Conservation (phyloP, 768 basidiomycete species). For the Agaricus blazei region DNA sequence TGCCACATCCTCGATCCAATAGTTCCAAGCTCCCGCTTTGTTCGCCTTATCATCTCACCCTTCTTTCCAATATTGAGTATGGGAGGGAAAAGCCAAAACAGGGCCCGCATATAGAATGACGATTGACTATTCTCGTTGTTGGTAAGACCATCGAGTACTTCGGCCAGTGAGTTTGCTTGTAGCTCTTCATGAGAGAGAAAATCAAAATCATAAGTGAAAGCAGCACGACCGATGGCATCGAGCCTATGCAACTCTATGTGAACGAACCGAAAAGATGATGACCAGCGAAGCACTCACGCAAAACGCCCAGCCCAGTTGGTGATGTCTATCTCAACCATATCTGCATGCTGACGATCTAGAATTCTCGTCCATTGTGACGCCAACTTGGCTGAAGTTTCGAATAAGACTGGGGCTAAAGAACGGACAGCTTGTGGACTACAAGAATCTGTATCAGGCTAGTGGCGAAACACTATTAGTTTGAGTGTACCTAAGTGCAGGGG, state of each 20-base stretch:
- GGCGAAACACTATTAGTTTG: neutral
- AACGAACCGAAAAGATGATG: neutral
- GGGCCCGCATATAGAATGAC: conserved; percentile 59
- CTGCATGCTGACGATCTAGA: conserved; percentile 33
- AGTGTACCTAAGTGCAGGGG: conserved; percentile 53
- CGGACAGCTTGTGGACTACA: conserved; percentile 48
- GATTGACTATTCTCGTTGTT: conserved; percentile 53
- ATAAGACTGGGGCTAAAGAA: conserved; percentile 44
- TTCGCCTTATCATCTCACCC: conserved; percentile 49
- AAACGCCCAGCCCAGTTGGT: conserved; percentile 58
- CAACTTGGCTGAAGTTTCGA: conserved; percentile 50
- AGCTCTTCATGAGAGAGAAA: conserved; percentile 39
- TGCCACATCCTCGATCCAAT: conserved; percentile 49
- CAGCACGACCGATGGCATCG: conserved; percentile 56
- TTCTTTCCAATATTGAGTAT: conserved; percentile 53
- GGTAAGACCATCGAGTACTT: conserved; percentile 54
- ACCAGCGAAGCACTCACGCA: conserved; percentile 35
- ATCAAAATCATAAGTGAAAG: conserved; percentile 58
- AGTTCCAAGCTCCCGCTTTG: conserved; percentile 48
- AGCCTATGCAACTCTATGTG: conserved; percentile 30
- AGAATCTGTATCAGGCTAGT: neutral
- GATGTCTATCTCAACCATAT: conserved; percentile 46
- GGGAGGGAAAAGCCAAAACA: conserved; percentile 57
- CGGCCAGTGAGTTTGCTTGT: conserved; percentile 38
- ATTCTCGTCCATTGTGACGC: conserved; percentile 44